phyloP scores from a whole-genome alignment of 345 rosid genomes.

The Rhizophora apiculata region DNA sequence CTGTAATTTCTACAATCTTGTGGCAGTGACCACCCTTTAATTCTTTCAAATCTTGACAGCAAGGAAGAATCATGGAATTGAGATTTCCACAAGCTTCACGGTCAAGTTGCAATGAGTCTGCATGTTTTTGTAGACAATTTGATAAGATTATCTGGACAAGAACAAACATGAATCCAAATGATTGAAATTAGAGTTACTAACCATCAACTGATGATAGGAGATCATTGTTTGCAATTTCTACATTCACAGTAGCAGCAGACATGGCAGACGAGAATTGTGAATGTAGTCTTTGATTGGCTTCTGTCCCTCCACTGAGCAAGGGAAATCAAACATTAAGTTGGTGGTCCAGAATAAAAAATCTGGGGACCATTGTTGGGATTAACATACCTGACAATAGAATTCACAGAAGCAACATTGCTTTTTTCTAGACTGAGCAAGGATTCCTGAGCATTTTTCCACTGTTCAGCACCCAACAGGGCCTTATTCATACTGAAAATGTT shows the following conservation, averaged over 20 bases:
- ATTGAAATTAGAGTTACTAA: conserved; percentile 40
- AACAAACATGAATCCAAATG: not conserved
- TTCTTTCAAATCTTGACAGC: conserved; percentile 74
- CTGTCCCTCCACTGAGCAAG: conserved; percentile 60
- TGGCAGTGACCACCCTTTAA: conserved; percentile 81
- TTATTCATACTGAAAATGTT: conserved; percentile 58
- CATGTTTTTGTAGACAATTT: conserved; percentile 12
- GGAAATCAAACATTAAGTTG: not conserved
- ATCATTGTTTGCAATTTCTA: conserved; percentile 55
- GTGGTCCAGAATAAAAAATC: conserved; percentile 6
- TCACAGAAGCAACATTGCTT: conserved; percentile 77
- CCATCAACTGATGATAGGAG: conserved; percentile 70
- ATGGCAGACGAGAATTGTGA: conserved; percentile 69
- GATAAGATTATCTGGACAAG: not conserved
- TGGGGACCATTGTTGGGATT: conserved; percentile 7
- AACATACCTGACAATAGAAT: conserved; percentile 76
- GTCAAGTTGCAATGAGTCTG: conserved; percentile 93
- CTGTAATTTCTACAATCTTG: conserved; percentile 77
- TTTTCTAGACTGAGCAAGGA: conserved; percentile 75
- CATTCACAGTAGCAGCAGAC: conserved; percentile 62
- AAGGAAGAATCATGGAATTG: conserved; percentile 80
- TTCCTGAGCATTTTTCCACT: conserved; percentile 87
- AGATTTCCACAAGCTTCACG: conserved; percentile 75
- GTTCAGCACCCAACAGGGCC: conserved; percentile 70
- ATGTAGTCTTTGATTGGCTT: conserved; percentile 64